phyloP scores from a whole-genome alignment of 768 basidiomycete species.

The Tulasnella sp. region DNA sequence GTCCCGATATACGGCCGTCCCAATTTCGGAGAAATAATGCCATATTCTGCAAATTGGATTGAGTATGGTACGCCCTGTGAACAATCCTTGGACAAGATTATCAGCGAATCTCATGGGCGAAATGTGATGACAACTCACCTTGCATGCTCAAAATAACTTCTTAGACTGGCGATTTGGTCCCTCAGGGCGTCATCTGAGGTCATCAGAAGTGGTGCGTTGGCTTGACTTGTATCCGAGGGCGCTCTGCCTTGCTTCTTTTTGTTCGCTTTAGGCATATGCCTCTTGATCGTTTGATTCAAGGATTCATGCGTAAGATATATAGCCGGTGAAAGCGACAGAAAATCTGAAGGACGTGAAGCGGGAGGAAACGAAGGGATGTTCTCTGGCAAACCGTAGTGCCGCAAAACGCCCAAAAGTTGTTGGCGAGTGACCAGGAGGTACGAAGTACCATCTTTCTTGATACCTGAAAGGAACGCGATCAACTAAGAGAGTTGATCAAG shows the following conservation, averaged over 20 bases:
- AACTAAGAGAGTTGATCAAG: too few species aligned
- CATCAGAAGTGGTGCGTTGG: background rate
- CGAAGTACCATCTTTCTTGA: background rate
- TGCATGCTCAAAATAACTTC: conserved; percentile 1
- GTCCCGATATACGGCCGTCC: too few species aligned
- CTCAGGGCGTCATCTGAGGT: background rate
- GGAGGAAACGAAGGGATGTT: background rate
- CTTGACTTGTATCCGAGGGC: background rate
- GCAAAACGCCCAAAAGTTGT: background rate
- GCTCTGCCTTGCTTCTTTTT: background rate
- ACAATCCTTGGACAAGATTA: background rate
- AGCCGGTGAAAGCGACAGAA: background rate
- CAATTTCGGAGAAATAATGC: too few species aligned
- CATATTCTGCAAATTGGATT: background rate
- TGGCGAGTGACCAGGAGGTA: background rate
- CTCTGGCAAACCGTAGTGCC: background rate
- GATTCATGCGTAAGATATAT: background rate
- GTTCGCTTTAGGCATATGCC: background rate
- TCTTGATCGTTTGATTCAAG: background rate
- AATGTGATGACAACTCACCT: background rate
- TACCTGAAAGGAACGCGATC: background rate
- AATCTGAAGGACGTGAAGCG: background rate
- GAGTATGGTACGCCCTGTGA: background rate
- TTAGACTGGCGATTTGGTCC: background rate
- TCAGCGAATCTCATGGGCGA: background rate